Evolutionary conservation across 768 basidiomycete genomes (phyloP), one percentile per base, ranked within the genome.

Genomic region (Kwoniella botswanensis): DNA sequence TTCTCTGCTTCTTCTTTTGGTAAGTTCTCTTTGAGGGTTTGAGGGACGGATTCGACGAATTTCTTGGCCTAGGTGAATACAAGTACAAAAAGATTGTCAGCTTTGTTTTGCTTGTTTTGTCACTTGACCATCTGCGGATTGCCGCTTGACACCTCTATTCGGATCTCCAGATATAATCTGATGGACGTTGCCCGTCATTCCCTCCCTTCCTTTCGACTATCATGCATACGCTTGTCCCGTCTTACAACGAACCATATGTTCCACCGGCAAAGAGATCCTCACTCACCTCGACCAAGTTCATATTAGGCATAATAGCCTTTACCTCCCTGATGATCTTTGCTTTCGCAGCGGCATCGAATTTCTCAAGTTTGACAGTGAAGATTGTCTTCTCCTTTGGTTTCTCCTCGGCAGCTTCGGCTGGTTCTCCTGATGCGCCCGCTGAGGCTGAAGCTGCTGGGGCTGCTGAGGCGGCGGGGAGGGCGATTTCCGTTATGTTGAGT

Each of bases 341-440:
- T 85, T 99, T 99, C 63, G 92, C 87, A 12, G 88, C 87, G 2
- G 94, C 89, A 72, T 97, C 95, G 79, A 98, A 97, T 58, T 93
- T 93, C 82, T 96, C 93, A 53, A 99, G 88, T 84, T 90, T 94
- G 81, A 98, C 92, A 77, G 90, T 95, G 86, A 99, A 99, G 43
- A 95, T 88, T 18, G 94, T 97, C 90, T 98, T 98, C 86, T 98
- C 97, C 86, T 97, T 98, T 60, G 94, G 94, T 81, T 95, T 97
- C 84, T 94, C 93, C 90, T 90, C 90, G 21, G 73, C 87, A 18
- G 86, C 86, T 63, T 88, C 85, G 15, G 88, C 86, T 10, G 89
- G 87, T 1, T 88, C 85, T 9, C 88, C 85, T 0, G 89, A 85
- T 2, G 89, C 85, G 10, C 89, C 86, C 18, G 90, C 86, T 29